Conservation (phyloP, 2,329 filamentous ascomycete species). For the Diaporthe ilicicola region DNA sequence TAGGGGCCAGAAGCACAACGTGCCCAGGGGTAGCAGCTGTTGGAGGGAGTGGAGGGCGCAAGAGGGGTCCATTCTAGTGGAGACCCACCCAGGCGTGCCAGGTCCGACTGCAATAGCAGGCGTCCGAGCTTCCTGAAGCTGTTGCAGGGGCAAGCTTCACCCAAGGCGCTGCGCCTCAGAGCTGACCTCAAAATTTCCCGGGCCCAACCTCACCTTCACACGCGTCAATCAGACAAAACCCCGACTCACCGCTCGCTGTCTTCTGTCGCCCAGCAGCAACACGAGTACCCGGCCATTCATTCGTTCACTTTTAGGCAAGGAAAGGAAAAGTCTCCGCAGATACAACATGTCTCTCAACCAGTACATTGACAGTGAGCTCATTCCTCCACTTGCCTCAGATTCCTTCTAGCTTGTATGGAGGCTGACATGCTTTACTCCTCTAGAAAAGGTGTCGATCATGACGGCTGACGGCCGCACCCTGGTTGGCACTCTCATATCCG, state of each 20-base stretch:
- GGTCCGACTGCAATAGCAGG: neutral
- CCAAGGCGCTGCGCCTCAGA: neutral
- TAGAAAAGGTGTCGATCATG: conserved; percentile 91
- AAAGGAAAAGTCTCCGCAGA: neutral
- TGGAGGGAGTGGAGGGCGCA: no score
- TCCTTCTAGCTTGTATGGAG: neutral
- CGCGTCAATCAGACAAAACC: conserved; percentile 5
- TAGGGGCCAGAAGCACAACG: neutral
- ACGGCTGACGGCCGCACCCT: conserved; percentile 92
- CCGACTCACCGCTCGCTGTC: conserved; percentile 9
- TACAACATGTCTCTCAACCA: conserved; percentile 41
- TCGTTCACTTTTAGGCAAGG: neutral
- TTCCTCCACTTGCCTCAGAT: neutral
- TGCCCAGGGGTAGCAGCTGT: neutral
- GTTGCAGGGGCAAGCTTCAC: conserved; percentile 29
- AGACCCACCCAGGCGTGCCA: neutral
- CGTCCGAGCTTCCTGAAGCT: conserved; percentile 24
- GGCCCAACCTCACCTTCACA: conserved; percentile 12
- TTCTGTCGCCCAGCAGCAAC: neutral
- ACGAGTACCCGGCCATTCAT: neutral
- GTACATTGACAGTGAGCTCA: conserved; percentile 44
- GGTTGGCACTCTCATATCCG: conserved; percentile 82
- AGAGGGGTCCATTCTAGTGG: conserved; percentile 26
- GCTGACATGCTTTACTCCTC: neutral
- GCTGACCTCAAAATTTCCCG: conserved; percentile 27